Evolutionary conservation across 306 rosid genomes (phyloP), one percentile per base, ranked within the genome.

Genomic region (Adenanthera pavonina): DNA sequence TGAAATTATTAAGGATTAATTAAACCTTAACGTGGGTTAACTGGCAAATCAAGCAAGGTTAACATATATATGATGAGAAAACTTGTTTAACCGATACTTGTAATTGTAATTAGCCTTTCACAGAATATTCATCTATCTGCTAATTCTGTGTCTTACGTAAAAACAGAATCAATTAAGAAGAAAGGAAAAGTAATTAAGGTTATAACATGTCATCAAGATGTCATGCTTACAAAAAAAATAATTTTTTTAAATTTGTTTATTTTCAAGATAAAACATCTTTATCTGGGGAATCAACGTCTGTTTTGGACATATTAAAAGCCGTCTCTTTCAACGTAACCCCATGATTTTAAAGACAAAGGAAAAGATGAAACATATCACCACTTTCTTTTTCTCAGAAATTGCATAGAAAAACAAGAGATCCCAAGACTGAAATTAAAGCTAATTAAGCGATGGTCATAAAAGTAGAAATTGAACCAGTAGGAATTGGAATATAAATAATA

Each of bases 281-380:
- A 83, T 84, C 68, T 74, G 15, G 68, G 83, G 69, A 77, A 81
- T 78, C 89, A 82, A 78, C 85, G 54, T 86, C 78, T 68, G 77
- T 72, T 86, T 82, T 85, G 87, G 86, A 85, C 86, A 84, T 81
- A 78, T 83, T 81, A 66, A 66, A 78, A 83, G 48, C 68, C 8
- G 86, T 86, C 92, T 75, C 81, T 82, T 59, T 87, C 97, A 82
- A 74, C 81, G 84, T 84, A 87, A 74, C 80, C 91, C 91, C 91
- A 80, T 82, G 72, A 80, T 87, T 82, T 49, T 82, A 87, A 84
- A 89, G 92, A 86, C 83, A 86, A 84, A 82, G 80, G 61, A 76
- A 80, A 84, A 80, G 83, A 33, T 47, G 52, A 81, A 40, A 54
- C 79, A 68, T 7, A 75, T 59, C 68, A 69, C 76, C 61, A 52